Conservation (phyloP, 2,329 filamentous ascomycete genomes). For the Epicoccum sorghinum region DNA sequence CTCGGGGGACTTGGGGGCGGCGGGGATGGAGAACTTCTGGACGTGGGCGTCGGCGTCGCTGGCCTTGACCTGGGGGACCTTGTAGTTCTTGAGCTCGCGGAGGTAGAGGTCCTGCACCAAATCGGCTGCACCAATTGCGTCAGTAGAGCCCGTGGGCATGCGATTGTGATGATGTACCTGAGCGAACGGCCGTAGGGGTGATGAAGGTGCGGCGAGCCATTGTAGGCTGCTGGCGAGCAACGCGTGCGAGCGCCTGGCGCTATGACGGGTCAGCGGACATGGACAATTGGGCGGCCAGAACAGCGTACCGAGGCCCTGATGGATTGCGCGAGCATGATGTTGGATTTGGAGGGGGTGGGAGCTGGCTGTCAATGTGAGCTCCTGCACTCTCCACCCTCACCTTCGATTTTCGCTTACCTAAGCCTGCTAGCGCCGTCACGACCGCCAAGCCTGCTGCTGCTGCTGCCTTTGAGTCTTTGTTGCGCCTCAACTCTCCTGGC, state of each 20-base stretch:
- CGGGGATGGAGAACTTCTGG: slow-evolving; percentile 81
- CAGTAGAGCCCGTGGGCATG: slow-evolving; percentile 30
- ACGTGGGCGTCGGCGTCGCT: slow-evolving; percentile 89
- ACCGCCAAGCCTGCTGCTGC: slow-evolving; percentile 12
- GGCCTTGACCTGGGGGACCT: slow-evolving; percentile 81
- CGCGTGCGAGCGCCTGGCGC: slow-evolving; percentile 67
- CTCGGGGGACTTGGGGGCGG: slow-evolving; percentile 86
- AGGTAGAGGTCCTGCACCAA: slow-evolving; percentile 98
- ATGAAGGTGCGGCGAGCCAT: slow-evolving; percentile 68
- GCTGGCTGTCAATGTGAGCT: slow-evolving; percentile 37
- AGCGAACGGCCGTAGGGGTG: slow-evolving; percentile 64
- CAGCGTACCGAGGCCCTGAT: slow-evolving; percentile 65
- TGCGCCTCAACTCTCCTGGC: slow-evolving; percentile 9
- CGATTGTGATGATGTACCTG: slow-evolving; percentile 59
- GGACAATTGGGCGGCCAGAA: slow-evolving; percentile 7
- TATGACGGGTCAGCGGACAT: slow-evolving; percentile 47
- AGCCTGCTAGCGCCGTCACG: slow-evolving; percentile 18
- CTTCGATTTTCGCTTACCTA: slow-evolving; percentile 17
- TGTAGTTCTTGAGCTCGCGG: slow-evolving; percentile 94
- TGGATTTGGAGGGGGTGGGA: slow-evolving; percentile 33
- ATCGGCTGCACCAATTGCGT: slow-evolving; percentile 71
- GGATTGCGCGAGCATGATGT: slow-evolving; percentile 65
- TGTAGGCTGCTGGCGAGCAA: slow-evolving; percentile 62
- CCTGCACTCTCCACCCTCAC: slow-evolving; percentile 15
- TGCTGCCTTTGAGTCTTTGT: not conserved